A percentile compares a stretch with the other conserved stretches of the same genome.
Conservation (phyloP, 176 grass and related monocot species). For the Triticum aestivum region IWGSC_CS_RefSeq_v2.1 NC_057810.1:666950155-666950654, state of each 20-base stretch:
- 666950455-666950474: constrained; percentile 21
- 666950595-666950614: neutral
- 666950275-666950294: neutral
- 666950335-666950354: constrained; percentile 11
- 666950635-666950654: constrained; percentile 6
- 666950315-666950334: neutral
- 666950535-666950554: constrained; percentile 23
- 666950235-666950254: neutral
- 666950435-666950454: neutral
- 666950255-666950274: neutral
- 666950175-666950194: neutral
- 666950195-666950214: too few species aligned
- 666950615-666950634: neutral
- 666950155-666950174: neutral
- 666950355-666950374: constrained; percentile 11
- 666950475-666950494: constrained; percentile 34
- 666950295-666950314: neutral
- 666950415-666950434: neutral
- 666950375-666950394: neutral
- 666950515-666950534: constrained; percentile 25
- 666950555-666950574: constrained; percentile 33
- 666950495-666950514: constrained; percentile 21
- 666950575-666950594: constrained; percentile 3
- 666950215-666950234: too few species aligned
- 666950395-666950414: constrained; percentile 30